Base-by-base conservation (phyloP, 2,329 filamentous ascomycete species). In the Talaromyces sp. region DNA sequence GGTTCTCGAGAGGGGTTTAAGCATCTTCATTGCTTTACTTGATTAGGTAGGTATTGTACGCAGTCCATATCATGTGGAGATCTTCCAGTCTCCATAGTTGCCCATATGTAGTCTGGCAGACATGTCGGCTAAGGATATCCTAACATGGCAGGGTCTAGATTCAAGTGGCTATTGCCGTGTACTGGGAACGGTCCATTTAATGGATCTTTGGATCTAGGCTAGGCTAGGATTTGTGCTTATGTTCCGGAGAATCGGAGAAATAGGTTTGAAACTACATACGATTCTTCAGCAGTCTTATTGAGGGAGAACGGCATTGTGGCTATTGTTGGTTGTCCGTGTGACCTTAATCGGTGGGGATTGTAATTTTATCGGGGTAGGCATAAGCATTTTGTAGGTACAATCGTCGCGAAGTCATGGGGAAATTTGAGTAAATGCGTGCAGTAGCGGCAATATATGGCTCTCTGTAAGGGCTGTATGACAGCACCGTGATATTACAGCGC, bases 181-280 rank as follows among this genome's bases (percentile, higher is more conserved):
- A 31, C 29, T 31, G 29, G 43, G 3, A 8, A 17, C 5, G 7
- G 11, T 47, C 2, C 17, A 15, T n/a, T 10, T 10, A 53, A 31
- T 53, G 49, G 27, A 31, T 19, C n/a, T 31, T 34, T 6, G 10
- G 29, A 31, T 11, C 29, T 34, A n/a, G n/a, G 8, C 29, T 54
- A n/a, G 25, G n/a, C n/a, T n/a, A n/a, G 17, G 29, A 6, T 51
- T 60, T 53, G 22, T 61, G 31, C 22, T 61, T 49, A 6, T 29
- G 22, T 31, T 43, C 29, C 59, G 59, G 59, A 61, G 59, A 61
- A 61, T 61, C 59, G 59, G 59, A 61, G 59, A 61, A 61, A 53
- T 53, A 51, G 15, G 17, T 10, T 27, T 25, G 19, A 29, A 8
- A 19, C 54, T 27, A 40, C 31, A 11, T 10, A 15, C 34, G 4